Evolutionary conservation across 495 filamentous ascomycete genomes (phyloP).

Genomic region (Aspergillus hancockii): DNA sequence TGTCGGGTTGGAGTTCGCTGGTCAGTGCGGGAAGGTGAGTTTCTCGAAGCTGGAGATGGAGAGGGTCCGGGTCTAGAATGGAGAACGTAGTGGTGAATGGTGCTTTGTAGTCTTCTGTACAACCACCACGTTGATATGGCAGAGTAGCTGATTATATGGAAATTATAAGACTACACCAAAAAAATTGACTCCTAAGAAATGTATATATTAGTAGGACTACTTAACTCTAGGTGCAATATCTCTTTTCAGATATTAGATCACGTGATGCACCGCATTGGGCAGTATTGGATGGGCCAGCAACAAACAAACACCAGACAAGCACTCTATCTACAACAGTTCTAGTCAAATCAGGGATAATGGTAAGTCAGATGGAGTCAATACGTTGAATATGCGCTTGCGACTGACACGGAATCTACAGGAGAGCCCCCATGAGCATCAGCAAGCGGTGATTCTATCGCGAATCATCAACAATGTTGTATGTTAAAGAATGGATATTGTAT

Average conservation of each 20-base stretch:
- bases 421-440: conserved; percentile 96
- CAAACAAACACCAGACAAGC: conserved; percentile 18
- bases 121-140: too few relatives aligned
- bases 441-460: conserved; percentile 85
- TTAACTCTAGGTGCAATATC: too few relatives aligned
- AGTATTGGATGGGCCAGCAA: conserved; percentile 3
- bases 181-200: too few relatives aligned
- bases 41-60: too few relatives aligned
- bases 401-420: conserved; percentile 56
- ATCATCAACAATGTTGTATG: conserved; percentile 96
- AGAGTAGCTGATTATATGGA: too few relatives aligned
- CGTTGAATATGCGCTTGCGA: neutral
- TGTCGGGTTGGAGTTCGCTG: neutral
- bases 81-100: neutral
- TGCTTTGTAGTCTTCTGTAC: too few relatives aligned
- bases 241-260: neutral
- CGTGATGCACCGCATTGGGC: conserved; percentile 7
- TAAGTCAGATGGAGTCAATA: conserved; percentile 6
- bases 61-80: neutral
- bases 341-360: conserved; percentile 16
- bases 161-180: too few relatives aligned
- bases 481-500: conserved; percentile 10
- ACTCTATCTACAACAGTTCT: neutral
- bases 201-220: too few relatives aligned
- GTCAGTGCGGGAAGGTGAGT: neutral